phyloP scores from a whole-genome alignment of 495 filamentous ascomycete species.

The Aspergillus sclerotiicarbonarius region DNA sequence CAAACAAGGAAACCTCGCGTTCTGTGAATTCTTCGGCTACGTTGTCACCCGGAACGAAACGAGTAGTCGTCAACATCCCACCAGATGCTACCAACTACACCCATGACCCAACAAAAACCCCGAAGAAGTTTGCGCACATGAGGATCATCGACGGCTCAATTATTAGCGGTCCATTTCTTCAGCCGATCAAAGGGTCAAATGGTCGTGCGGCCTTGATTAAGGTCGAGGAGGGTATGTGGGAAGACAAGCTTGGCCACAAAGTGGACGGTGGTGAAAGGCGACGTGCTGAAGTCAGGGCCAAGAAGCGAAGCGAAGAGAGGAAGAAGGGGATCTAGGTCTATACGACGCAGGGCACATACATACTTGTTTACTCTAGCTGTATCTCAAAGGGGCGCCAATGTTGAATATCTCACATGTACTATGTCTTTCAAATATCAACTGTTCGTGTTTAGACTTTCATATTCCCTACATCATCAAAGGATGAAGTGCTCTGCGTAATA shows the following conservation, averaged over 20 bases:
- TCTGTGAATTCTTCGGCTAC: slow-evolving; percentile 36
- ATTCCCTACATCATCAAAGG: too few species aligned
- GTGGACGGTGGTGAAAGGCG: slow-evolving; percentile 95
- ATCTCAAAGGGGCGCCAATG: background rate
- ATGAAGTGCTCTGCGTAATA: too few species aligned
- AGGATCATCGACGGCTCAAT: slow-evolving; percentile 61
- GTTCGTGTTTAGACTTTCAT: too few species aligned
- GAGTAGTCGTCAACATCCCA: slow-evolving; percentile 72
- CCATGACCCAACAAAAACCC: slow-evolving; percentile 30
- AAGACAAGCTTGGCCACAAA: slow-evolving; percentile 78
- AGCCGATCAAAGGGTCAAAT: slow-evolving; percentile 59
- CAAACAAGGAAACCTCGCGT: slow-evolving; percentile 5
- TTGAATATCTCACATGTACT: background rate
- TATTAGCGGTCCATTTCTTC: slow-evolving; percentile 69
- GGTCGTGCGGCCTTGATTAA: slow-evolving; percentile 61
- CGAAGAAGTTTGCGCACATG: slow-evolving; percentile 58
- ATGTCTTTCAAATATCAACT: background rate
- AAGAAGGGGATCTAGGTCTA: slow-evolving; percentile 32
- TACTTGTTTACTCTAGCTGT: slow-evolving; percentile 7
- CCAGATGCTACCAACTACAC: slow-evolving; percentile 46
- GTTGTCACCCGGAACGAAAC: slow-evolving; percentile 52
- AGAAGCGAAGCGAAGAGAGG: slow-evolving; percentile 54
- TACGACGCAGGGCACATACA: background rate
- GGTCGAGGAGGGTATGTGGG: slow-evolving; percentile 86
- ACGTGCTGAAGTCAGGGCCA: slow-evolving; percentile 75